Evolutionary conservation across 208 protist species (phyloP).

Genomic region (Leishmania aethiopica): DNA sequence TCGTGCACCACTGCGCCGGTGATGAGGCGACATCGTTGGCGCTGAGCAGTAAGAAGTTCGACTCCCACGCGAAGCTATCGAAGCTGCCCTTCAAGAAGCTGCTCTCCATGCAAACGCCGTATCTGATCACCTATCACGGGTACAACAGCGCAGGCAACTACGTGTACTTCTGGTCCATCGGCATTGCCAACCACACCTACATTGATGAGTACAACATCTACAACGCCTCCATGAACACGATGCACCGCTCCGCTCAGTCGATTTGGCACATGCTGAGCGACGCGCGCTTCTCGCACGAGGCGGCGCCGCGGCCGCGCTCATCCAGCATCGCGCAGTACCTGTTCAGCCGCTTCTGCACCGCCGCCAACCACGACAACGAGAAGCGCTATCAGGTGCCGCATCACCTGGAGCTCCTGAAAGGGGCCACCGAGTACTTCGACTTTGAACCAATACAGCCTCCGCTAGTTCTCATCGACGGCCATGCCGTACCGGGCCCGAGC

Average conservation of each 20-base stretch:
- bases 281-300: conserved; percentile 74
- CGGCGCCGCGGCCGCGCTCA: conserved; percentile 65
- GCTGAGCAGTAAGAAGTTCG: conserved; percentile 44
- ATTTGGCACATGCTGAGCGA: conserved; percentile 89
- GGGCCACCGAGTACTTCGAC: conserved; percentile 75
- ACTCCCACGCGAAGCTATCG: conserved; percentile 62
- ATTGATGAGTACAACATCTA: conserved; percentile 89
- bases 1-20: conserved; percentile 78
- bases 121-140: conserved; percentile 85
- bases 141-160: conserved; percentile 80
- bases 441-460: conserved; percentile 82
- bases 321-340: conserved; percentile 85
- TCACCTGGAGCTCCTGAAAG: conserved; percentile 66
- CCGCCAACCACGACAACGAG: conserved; percentile 69
- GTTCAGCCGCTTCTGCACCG: conserved; percentile 79
- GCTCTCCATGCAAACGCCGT: conserved; percentile 85
- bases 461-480: conserved; percentile 85
- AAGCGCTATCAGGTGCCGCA: conserved; percentile 67
- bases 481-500: conserved; percentile 71
- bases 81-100: conserved; percentile 87
- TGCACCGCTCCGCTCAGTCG: conserved; percentile 80
- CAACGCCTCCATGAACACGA: conserved; percentile 80
- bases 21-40: conserved; percentile 51
- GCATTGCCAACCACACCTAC: conserved; percentile 90
- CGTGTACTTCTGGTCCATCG: conserved; percentile 88